Evolutionary conservation across 1,284 basidiomycete species (phyloP), one percentile per base, ranked within the genome.

Genomic region (Leucoagaricus sp.): DNA sequence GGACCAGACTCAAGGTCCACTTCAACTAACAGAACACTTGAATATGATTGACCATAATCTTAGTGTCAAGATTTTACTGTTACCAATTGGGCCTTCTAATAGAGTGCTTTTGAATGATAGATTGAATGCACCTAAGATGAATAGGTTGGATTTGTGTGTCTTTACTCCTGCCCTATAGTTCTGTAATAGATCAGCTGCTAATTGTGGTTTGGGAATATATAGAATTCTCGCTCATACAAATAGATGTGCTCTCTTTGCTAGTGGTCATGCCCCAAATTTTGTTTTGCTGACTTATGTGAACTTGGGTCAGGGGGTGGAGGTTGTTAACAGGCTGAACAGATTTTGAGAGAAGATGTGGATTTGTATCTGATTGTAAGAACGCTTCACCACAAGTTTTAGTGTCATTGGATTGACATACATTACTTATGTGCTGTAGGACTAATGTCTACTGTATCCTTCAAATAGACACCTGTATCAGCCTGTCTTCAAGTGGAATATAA

Each of bases 1-100:
- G 52, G 83, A 92, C 72, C 83, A 90, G 48, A 86, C 76, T 45
- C 63, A 61, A 2, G 82, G 81, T 0, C 76, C 80, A 0, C 73
- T 84, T 10, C 63, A 70, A 1, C 70, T 75, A 0, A 64, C 62
- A 41, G 77, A 84, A 58, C 82, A 84, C 61, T 74, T 81, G 65
- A 78, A 79, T 65, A 69, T 84, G 71, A 79, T 84, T 68, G 84
- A 84, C 69, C 82, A 85, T 63, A 80, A 77, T 42, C 67, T 83
- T n/a, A 80, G 84, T 65, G 70, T 67, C 19, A 69, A 76, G 40
- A 63, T 69, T 53, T n/a, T n/a, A n/a, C n/a, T n/a, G n/a, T 65
- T 74, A 34, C 63, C 70, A 13, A 46, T 60, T 26, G 58, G 49
- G 4, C 33, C 40, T n/a, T n/a, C n/a, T n/a, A n/a, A n/a, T 5